phyloP scores from a whole-genome alignment of 345 rosid genomes.

The Durio zibethinus region DNA sequence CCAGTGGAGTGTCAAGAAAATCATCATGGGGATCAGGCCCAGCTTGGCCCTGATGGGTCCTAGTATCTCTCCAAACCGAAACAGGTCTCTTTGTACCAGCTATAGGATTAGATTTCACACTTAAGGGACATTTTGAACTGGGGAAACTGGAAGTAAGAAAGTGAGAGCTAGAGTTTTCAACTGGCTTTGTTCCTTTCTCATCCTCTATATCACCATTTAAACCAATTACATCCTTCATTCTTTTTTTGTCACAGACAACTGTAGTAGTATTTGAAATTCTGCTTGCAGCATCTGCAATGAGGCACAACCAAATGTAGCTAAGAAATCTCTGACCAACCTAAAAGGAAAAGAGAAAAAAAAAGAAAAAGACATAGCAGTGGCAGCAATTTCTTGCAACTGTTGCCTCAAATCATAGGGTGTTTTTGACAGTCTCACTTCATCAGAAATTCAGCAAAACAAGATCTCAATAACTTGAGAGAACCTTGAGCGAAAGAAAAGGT shows the following conservation, averaged over 20 bases:
- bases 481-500: background rate
- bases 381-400: constrained; percentile 10
- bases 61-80: constrained; percentile 73
- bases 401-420: background rate
- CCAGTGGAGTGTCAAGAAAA: constrained; percentile 80
- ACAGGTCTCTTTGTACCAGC: constrained; percentile 63
- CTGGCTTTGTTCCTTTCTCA: constrained; percentile 31
- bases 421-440: background rate
- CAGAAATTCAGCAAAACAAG: constrained; percentile 4
- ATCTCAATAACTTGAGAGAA: background rate
- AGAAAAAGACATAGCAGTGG: background rate
- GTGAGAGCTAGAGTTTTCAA: constrained; percentile 34
- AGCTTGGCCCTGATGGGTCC: constrained; percentile 48
- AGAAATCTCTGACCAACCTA: background rate
- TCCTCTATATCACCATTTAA: constrained; percentile 29
- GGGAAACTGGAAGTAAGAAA: constrained; percentile 26
- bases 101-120: constrained; percentile 35
- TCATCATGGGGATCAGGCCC: constrained; percentile 85
- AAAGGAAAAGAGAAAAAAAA: background rate
- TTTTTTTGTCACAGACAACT: constrained; percentile 22
- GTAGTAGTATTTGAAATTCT: constrained; percentile 20
- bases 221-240: constrained; percentile 37
- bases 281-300: constrained; percentile 31
- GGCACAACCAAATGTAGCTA: constrained; percentile 8
- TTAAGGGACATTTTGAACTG: constrained; percentile 28